Percentiles rank a stretch among this genome's conserved stretches.
Evolutionary conservation across 768 basidiomycete species (phyloP).

Genomic region (Chiua virens): DNA sequence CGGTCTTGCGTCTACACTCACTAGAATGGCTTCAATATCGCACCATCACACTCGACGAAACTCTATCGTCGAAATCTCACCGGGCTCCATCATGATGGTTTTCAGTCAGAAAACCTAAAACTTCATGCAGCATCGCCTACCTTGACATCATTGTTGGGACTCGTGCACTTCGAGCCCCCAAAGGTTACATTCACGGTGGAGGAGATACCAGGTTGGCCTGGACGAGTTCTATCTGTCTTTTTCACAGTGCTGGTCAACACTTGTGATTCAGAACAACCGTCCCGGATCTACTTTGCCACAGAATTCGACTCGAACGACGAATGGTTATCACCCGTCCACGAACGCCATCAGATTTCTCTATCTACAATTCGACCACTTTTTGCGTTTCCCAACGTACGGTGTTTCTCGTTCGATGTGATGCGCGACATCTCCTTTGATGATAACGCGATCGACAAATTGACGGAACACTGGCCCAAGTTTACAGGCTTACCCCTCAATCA

Average conservation of each 20-base stretch:
- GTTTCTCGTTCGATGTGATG: constrained; percentile 19
- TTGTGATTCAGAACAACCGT: constrained; percentile 11
- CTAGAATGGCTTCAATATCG: constrained; percentile 18
- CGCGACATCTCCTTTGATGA: constrained; percentile 23
- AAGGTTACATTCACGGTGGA: constrained; percentile 16
- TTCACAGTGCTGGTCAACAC: constrained; percentile 17
- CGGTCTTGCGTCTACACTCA: constrained; percentile 15
- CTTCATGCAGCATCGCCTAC: constrained; percentile 6
- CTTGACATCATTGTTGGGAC: constrained; percentile 21
- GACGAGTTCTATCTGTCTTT: constrained; percentile 23
- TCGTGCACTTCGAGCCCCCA: constrained; percentile 14
- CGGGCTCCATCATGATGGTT: constrained; percentile 14
- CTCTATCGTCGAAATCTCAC: constrained; percentile 11
- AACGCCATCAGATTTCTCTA: constrained; percentile 5
- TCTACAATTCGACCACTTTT: constrained; percentile 21
- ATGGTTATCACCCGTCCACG: not conserved
- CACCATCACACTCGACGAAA: constrained; percentile 15
- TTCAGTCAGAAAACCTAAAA: constrained; percentile 15
- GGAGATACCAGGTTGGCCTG: constrained; percentile 2
- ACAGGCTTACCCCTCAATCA: constrained; percentile 15
- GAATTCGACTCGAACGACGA: not conserved
- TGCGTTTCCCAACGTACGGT: constrained; percentile 4
- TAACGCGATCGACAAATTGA: constrained; percentile 12
- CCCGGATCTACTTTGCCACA: constrained; percentile 6
- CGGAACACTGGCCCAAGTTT: constrained; percentile 23